Base-by-base conservation (phyloP, 257 asterid species). In the Henckelia pumila region DNA sequence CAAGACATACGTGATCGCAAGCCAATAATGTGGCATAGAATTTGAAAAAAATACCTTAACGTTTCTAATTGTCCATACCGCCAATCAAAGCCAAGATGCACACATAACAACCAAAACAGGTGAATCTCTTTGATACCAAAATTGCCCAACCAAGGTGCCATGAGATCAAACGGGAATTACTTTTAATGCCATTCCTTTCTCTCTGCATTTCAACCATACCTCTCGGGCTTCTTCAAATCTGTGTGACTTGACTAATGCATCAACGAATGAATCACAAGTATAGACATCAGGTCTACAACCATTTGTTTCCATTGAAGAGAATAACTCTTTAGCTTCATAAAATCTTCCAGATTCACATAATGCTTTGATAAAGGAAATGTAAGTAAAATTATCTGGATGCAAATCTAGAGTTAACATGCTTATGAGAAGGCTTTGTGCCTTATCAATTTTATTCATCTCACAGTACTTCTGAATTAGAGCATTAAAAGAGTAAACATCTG, bases 321-420 rank as follows among this genome's bases (percentile, higher is more conserved):
- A 83, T 73, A 89, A 72, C 49, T 60, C 78, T 70, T 78, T 81
- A 8, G 97, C 96, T 77, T 93, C 95, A 65, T 16, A 52, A 62
- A 77, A 79, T 64, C 92, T 88, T 79, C 89, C 89, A 5, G 71
- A 75, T 58, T 80, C 88, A 78, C 89, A 89, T 68, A 90, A 74
- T 29, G 83, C 83, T 78, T 72, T 82, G 70, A 93, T 79, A 78
- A 90, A 89, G 61, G 95, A 85, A 58, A 72, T 72, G 47, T 82
- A 89, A 8, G 97, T 89, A 78, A 82, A 83, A 73, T 82, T 86
- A 80, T 93, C 96, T 24, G 95, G 95, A 63, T n/a, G 78, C 80
- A 93, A 76, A 64, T 75, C 81, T 78, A 86, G 68, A 0, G 76
- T 19, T 65, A 83, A 66, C 97, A 93, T 90, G 83, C 84, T 83